These are phyloP conservation scores for Parastagonospora nodorum DNA, from an alignment of 2,329 filamentous ascomycete genomes.

Conservation along the genomic window DNA sequence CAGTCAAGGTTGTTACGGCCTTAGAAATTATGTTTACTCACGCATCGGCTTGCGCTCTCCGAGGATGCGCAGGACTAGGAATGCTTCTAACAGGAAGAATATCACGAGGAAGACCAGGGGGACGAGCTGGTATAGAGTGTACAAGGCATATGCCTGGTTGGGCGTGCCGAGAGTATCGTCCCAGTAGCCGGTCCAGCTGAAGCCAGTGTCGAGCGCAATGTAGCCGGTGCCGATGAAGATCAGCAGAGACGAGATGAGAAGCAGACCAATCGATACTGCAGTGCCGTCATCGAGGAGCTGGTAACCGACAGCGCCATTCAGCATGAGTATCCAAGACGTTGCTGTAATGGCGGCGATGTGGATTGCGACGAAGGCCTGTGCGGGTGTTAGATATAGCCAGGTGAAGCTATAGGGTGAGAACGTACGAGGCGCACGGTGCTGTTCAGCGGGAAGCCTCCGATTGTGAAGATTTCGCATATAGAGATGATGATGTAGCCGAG, in stretches of 20 bases:
- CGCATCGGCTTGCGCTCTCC: constrained; percentile 90
- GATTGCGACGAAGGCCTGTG: constrained; percentile 81
- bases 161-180: constrained; percentile 54
- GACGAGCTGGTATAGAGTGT: constrained; percentile 89
- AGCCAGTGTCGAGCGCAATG: constrained; percentile 92
- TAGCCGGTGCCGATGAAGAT: constrained; percentile 92
- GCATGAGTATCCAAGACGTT: constrained; percentile 85
- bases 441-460: constrained; percentile 83
- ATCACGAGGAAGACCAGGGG: constrained; percentile 87
- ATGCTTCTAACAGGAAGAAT: constrained; percentile 81
- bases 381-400: constrained; percentile 10
- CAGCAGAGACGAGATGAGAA: constrained; percentile 69
- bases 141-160: constrained; percentile 79
- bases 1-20: constrained; percentile 11
- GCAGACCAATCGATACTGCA: constrained; percentile 76
- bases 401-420: constrained; percentile 15
- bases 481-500: constrained; percentile 82
- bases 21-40: constrained; percentile 49
- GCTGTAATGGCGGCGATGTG: constrained; percentile 90
- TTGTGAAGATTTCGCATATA: constrained; percentile 95
- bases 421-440: constrained; percentile 73
- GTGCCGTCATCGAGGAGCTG: constrained; percentile 95
- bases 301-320: constrained; percentile 91
- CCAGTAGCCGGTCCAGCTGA: constrained; percentile 82
- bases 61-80: constrained; percentile 83